Conservation (phyloP, 306 rosid species). For the Datisca glomerata region DNA sequence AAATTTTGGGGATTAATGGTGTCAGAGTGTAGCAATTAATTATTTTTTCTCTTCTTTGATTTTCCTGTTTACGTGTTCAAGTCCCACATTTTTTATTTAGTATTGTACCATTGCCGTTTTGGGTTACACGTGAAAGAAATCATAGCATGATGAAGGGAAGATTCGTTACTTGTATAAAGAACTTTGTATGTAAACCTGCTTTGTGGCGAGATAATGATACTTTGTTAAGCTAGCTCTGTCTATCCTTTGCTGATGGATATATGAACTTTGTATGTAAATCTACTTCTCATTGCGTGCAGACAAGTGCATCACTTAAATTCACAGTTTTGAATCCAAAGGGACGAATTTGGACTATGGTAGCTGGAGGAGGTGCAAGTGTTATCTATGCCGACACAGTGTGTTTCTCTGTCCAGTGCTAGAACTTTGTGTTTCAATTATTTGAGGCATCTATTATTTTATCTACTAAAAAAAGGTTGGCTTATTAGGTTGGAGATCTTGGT, state of each 20-base stretch:
- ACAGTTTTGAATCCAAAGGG: slow-evolving; percentile 89
- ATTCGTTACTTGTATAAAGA: too few relatives aligned
- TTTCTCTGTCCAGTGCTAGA: slow-evolving; percentile 9
- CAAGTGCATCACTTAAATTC: slow-evolving; percentile 94
- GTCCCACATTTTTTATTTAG: too few relatives aligned
- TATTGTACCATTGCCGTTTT: too few relatives aligned
- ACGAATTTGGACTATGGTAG: slow-evolving; percentile 97
- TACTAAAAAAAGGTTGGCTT: neutral
- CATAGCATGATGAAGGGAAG: too few relatives aligned
- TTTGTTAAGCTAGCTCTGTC: neutral
- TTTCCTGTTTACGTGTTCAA: too few relatives aligned
- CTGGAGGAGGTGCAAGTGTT: slow-evolving; percentile 99
- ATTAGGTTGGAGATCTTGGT: slow-evolving; percentile 95
- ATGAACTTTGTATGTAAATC: too few relatives aligned
- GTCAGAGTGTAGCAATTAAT: too few relatives aligned
- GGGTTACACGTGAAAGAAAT: too few relatives aligned
- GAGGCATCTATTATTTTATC: neutral
- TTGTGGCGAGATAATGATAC: neutral
- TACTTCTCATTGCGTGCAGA: slow-evolving; percentile 32
- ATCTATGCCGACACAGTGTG: slow-evolving; percentile 87
- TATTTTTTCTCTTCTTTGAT: too few relatives aligned
- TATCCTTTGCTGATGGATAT: too few relatives aligned
- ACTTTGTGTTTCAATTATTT: neutral
- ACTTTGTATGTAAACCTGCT: too few relatives aligned
- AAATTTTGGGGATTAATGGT: too few relatives aligned